phyloP scores from a whole-genome alignment of 257 asterid species.

The Solanum lignicaule region DNA sequence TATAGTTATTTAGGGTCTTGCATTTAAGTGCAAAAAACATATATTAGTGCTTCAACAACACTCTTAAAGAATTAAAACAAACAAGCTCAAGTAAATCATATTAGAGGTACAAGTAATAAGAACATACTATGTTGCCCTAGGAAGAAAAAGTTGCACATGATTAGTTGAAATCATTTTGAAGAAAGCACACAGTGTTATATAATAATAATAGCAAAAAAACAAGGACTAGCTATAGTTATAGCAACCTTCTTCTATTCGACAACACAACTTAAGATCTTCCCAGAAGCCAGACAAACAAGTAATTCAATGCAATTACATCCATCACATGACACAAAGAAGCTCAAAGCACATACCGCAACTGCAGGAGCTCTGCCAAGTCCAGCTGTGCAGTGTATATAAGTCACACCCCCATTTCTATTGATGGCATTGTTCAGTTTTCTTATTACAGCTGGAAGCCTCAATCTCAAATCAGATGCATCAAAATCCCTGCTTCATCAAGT shows the following conservation, averaged over 20 bases:
- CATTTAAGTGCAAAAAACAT: background rate
- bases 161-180: background rate
- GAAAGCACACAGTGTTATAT: background rate
- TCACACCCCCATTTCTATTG: conserved; percentile 67
- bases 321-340: background rate
- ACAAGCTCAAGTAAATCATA: background rate
- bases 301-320: background rate
- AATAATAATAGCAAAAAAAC: background rate
- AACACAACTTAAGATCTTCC: background rate
- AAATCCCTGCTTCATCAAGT: conserved; percentile 62
- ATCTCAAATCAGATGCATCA: conserved; percentile 77
- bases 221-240: background rate
- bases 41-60: background rate
- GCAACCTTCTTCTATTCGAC: background rate
- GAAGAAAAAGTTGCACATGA: background rate
- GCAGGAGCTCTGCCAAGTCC: conserved; percentile 99
- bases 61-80: background rate
- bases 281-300: background rate
- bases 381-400: conserved; percentile 95
- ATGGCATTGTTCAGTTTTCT: conserved; percentile 67
- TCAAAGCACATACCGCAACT: conserved; percentile 52
- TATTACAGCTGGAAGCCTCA: conserved; percentile 87
- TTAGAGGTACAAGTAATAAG: background rate
- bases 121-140: background rate
- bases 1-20: background rate